phyloP scores from a whole-genome alignment of 176 grass and related monocot genomes.

The Tillandsia fasciculata region DNA sequence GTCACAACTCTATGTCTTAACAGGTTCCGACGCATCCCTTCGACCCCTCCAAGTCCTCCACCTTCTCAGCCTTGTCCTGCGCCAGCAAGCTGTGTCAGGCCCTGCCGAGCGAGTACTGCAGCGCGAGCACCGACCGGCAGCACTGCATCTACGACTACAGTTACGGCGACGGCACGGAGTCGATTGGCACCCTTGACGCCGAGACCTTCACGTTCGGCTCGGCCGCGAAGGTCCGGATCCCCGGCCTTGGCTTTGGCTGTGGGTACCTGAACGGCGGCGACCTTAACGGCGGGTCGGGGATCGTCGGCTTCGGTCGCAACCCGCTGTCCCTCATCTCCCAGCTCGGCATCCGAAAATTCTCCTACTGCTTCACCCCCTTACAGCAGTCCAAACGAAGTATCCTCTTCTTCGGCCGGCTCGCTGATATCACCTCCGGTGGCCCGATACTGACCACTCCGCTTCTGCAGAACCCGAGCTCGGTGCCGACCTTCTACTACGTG shows the following conservation, averaged over 20 bases:
- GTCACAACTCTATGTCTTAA: slow-evolving; percentile 8
- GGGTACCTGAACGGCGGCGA: slow-evolving; percentile 36
- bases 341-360: slow-evolving; percentile 45
- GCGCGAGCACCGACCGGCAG: slow-evolving; percentile 30
- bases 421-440: slow-evolving; percentile 10
- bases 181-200: slow-evolving; percentile 28
- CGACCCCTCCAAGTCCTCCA: slow-evolving; percentile 32
- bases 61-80: slow-evolving; percentile 46
- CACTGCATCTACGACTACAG: slow-evolving; percentile 50
- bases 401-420: slow-evolving; percentile 43
- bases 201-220: slow-evolving; percentile 55
- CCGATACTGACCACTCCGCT: slow-evolving; percentile 40
- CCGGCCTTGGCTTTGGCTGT: slow-evolving; percentile 46
- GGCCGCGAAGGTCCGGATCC: slow-evolving; percentile 8
- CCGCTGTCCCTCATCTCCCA: slow-evolving; percentile 57
- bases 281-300: slow-evolving; percentile 45
- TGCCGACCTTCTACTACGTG: slow-evolving; percentile 55
- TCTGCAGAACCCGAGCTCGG: slow-evolving; percentile 14
- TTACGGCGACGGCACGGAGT: slow-evolving; percentile 47
- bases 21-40: slow-evolving; percentile 28
- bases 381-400: slow-evolving; percentile 24
- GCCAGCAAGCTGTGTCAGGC: slow-evolving; percentile 34
- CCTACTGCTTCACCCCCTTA: slow-evolving; percentile 58
- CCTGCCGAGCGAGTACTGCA: slow-evolving; percentile 16
- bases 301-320: slow-evolving; percentile 48